Conservation (phyloP, 1,284 basidiomycete species). For the Sanghuangporus weigelae region DNA sequence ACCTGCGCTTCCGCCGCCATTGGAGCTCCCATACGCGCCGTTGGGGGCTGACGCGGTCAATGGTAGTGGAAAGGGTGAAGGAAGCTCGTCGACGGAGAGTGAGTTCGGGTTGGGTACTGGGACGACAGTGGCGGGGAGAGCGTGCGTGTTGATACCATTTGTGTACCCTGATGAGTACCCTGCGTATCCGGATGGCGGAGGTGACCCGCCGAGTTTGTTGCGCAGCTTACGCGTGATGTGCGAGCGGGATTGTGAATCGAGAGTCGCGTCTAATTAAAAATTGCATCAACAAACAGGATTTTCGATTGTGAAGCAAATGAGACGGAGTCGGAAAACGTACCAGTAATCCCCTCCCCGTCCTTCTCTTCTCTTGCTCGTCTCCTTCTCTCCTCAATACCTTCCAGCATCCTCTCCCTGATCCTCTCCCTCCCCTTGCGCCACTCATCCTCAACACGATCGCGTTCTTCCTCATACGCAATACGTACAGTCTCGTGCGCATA, state of each 20-base stretch:
- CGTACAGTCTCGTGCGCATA: slow-evolving; percentile 56
- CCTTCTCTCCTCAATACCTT: slow-evolving; percentile 75
- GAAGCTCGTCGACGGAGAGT: slow-evolving; percentile 73
- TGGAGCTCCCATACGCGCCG: slow-evolving; percentile 29
- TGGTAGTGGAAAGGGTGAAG: slow-evolving; percentile 75
- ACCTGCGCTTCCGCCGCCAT: slow-evolving; percentile 32
- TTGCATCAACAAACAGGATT: slow-evolving; percentile 10
- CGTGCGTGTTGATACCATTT: slow-evolving; percentile 30
- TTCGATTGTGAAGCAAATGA: neutral
- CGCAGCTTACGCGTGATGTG: slow-evolving; percentile 76
- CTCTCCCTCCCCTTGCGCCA: slow-evolving; percentile 66
- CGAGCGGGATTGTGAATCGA: slow-evolving; percentile 70
- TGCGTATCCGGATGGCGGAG: slow-evolving; percentile 47
- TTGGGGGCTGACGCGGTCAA: slow-evolving; percentile 44
- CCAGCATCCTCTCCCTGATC: slow-evolving; percentile 68
- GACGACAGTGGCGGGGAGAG: slow-evolving; percentile 53
- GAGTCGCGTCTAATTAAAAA: slow-evolving; percentile 46
- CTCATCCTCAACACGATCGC: slow-evolving; percentile 70
- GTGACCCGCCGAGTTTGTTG: slow-evolving; percentile 68
- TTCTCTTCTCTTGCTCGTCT: slow-evolving; percentile 75
- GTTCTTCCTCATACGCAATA: slow-evolving; percentile 70
- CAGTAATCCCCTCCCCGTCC: slow-evolving; percentile 70
- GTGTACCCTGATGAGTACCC: slow-evolving; percentile 26
- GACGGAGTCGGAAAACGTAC: slow-evolving; percentile 30
- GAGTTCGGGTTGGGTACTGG: slow-evolving; percentile 74